These are phyloP conservation scores for Coleophoma crateriformis DNA, from an alignment of 2,329 filamentous ascomycete species.

Conservation along the genomic window DNA sequence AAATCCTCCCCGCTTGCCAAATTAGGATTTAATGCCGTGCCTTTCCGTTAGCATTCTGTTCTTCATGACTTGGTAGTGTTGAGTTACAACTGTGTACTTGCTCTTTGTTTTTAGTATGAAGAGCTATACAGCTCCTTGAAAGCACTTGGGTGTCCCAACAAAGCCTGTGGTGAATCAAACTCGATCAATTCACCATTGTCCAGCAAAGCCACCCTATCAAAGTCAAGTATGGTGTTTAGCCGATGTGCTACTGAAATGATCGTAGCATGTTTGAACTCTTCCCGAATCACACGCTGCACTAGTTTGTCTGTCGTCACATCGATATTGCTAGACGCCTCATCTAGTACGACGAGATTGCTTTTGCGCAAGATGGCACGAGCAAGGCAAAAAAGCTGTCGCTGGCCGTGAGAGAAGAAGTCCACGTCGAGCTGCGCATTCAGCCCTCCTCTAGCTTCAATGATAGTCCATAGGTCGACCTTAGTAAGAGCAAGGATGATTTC, in stretches of 20 bases:
- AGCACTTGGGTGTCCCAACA: background rate
- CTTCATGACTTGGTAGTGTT: no score
- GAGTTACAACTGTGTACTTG: no score
- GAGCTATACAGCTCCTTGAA: conserved; percentile 3
- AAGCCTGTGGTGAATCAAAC: conserved; percentile 1
- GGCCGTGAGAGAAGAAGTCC: conserved; percentile 33
- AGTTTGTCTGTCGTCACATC: conserved; percentile 48
- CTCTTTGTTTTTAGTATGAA: background rate
- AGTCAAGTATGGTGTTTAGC: conserved; percentile 33
- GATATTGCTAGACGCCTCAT: conserved; percentile 20
- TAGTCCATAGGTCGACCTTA: conserved; percentile 35
- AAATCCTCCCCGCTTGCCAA: no score
- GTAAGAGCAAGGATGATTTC: conserved; percentile 34
- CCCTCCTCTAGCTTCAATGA: conserved; percentile 30
- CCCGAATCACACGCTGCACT: conserved; percentile 45
- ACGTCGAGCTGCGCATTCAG: conserved; percentile 29
- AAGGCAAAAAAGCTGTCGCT: conserved; percentile 41
- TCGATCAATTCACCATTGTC: conserved; percentile 48
- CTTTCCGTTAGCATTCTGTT: no score
- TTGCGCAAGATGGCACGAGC: conserved; percentile 34
- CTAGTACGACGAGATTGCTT: conserved; percentile 25
- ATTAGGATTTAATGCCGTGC: no score
- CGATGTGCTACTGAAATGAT: conserved; percentile 28
- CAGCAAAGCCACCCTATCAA: conserved; percentile 37
- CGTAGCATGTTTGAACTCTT: conserved; percentile 43